phyloP scores from a whole-genome alignment of 768 basidiomycete species.

The Amanita phalloides region DNA sequence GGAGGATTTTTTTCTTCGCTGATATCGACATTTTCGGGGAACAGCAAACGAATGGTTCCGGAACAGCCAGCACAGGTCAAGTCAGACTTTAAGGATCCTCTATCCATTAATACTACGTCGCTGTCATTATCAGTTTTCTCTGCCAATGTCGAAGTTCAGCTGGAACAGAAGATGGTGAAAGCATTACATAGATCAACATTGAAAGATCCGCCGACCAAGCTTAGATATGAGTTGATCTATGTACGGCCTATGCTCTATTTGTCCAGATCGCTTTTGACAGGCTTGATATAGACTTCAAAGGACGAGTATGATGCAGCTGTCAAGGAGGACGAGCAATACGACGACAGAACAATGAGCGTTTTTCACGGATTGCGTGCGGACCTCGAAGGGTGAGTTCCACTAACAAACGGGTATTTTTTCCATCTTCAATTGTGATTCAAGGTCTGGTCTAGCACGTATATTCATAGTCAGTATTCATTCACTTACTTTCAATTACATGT shows the following conservation, averaged over 20 bases:
- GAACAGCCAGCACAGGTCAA: background rate
- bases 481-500: background rate
- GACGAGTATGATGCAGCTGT: constrained; percentile 69
- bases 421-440: constrained; percentile 14
- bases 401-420: background rate
- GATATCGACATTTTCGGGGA: constrained; percentile 28
- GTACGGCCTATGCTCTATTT: constrained; percentile 25
- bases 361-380: constrained; percentile 85
- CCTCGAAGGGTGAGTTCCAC: constrained; percentile 54
- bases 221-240: constrained; percentile 81
- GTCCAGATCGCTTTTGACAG: background rate
- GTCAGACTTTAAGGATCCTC: constrained; percentile 20
- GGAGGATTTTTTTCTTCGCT: constrained; percentile 40
- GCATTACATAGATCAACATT: constrained; percentile 90
- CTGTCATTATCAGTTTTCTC: constrained; percentile 57
- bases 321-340: constrained; percentile 52
- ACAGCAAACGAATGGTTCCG: constrained; percentile 24
- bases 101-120: constrained; percentile 34
- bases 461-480: constrained; percentile 55
- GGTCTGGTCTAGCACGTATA: constrained; percentile 60
- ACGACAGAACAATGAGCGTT: constrained; percentile 60
- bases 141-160: constrained; percentile 50
- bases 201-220: constrained; percentile 75
- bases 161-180: constrained; percentile 52
- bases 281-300: constrained; percentile 54